Conservation (phyloP, 2,329 filamentous ascomycete species). For the Fusarium subglutinans region DNA sequence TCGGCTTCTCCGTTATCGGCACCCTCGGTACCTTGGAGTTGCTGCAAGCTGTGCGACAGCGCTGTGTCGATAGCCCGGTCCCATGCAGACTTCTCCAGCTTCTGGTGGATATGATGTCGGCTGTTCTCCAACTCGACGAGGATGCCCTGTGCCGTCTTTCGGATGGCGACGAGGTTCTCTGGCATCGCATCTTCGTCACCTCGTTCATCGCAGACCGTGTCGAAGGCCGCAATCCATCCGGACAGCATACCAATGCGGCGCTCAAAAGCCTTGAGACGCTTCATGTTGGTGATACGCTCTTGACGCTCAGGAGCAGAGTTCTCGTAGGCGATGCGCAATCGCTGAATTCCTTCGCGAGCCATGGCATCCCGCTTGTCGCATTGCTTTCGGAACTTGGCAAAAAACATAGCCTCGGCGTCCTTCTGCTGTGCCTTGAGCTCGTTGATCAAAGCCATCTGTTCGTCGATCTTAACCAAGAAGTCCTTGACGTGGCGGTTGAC, state of each 20-base stretch:
- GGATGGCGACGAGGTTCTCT: constrained; percentile 75
- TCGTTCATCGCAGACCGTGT: constrained; percentile 77
- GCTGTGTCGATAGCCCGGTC: constrained; percentile 88
- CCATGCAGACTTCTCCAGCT: constrained; percentile 83
- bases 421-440: constrained; percentile 94
- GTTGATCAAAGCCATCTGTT: constrained; percentile 96
- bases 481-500: constrained; percentile 99
- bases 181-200: constrained; percentile 66
- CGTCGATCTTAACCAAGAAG: constrained; percentile 98
- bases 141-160: constrained; percentile 89
- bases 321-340: constrained; percentile 85
- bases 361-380: constrained; percentile 82
- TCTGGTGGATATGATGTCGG: constrained; percentile 89
- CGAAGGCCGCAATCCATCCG: constrained; percentile 92
- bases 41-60: constrained; percentile 82
- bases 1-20: constrained; percentile 70
- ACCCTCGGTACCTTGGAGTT: constrained; percentile 69
- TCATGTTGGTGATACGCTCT: constrained; percentile 82
- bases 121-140: constrained; percentile 89
- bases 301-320: constrained; percentile 79
- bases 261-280: constrained; percentile 83
- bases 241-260: constrained; percentile 86
- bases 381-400: constrained; percentile 90
- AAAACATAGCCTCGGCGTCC: constrained; percentile 82
- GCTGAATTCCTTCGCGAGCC: constrained; percentile 78